phyloP scores from a whole-genome alignment of 306 rosid species.

The Quillaja saponaria region DNA sequence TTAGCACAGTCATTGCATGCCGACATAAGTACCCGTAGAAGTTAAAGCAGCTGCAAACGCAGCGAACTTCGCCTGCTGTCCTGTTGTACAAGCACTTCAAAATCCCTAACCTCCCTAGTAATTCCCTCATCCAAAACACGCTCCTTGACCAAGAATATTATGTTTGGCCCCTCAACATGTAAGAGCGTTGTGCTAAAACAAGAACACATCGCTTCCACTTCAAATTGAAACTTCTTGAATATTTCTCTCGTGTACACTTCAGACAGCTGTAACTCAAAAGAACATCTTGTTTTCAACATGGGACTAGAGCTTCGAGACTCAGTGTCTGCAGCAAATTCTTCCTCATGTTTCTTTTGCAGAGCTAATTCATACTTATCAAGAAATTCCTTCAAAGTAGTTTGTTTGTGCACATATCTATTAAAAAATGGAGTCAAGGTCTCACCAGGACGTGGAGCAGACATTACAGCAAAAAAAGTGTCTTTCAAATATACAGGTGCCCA shows the following conservation, averaged over 20 bases:
- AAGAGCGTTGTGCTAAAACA: slow-evolving; percentile 86
- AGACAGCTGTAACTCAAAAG: slow-evolving; percentile 88
- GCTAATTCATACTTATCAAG: slow-evolving; percentile 93
- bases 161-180: slow-evolving; percentile 71
- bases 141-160: slow-evolving; percentile 90
- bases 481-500: slow-evolving; percentile 89
- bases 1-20: slow-evolving; percentile 81
- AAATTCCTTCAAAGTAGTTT: slow-evolving; percentile 91
- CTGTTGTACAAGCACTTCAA: slow-evolving; percentile 87
- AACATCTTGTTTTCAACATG: slow-evolving; percentile 74
- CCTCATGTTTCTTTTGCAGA: slow-evolving; percentile 78
- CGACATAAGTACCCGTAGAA: slow-evolving; percentile 86
- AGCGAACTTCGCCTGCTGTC: slow-evolving; percentile 81
- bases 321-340: slow-evolving; percentile 72
- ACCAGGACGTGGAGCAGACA: slow-evolving; percentile 61
- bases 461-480: slow-evolving; percentile 74
- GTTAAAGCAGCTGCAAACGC: slow-evolving; percentile 90
- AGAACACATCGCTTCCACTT: slow-evolving; percentile 93
- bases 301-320: slow-evolving; percentile 88
- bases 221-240: slow-evolving; percentile 75
- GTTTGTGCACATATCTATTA: slow-evolving; percentile 81
- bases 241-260: slow-evolving; percentile 69
- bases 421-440: slow-evolving; percentile 75
- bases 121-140: slow-evolving; percentile 73
- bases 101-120: slow-evolving; percentile 74